Conservation (phyloP, 768 basidiomycete genomes). For the Tylopilus plumbeoviolaceoides region DNA sequence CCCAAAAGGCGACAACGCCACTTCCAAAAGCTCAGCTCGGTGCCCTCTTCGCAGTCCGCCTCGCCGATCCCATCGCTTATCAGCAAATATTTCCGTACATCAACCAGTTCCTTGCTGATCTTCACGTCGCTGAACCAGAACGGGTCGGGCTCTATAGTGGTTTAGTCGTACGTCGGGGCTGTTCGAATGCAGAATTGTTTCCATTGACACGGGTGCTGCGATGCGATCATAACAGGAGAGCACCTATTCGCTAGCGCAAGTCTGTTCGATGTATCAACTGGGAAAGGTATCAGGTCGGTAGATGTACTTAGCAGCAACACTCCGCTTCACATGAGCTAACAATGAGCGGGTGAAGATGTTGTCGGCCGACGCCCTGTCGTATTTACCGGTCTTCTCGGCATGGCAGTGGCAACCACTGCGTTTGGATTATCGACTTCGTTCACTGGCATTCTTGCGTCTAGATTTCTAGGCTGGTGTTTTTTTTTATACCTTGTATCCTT, state of each 20-base stretch:
- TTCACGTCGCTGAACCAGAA: conserved; percentile 53
- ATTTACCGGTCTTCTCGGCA: conserved; percentile 47
- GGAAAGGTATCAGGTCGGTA: conserved; percentile 49
- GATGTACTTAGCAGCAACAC: not conserved
- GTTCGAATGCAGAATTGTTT: not conserved
- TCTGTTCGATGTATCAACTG: conserved; percentile 59
- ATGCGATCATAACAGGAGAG: conserved; percentile 43
- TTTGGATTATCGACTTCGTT: conserved; percentile 59
- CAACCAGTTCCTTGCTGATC: conserved; percentile 55
- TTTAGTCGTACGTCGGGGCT: conserved; percentile 42
- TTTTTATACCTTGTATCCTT: too few relatives aligned
- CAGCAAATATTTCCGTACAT: conserved; percentile 64
- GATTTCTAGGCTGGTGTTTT: conserved; percentile 48
- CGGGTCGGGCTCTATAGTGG: conserved; percentile 68
- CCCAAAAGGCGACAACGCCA: conserved; percentile 16
- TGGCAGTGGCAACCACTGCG: conserved; percentile 45
- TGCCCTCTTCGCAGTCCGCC: conserved; percentile 37
- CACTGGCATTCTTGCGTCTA: conserved; percentile 40
- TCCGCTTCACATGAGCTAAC: not conserved
- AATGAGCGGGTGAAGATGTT: conserved; percentile 35
- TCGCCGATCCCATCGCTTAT: conserved; percentile 60
- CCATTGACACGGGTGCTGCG: not conserved
- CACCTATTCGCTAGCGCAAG: conserved; percentile 55
- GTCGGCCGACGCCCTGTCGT: conserved; percentile 62
- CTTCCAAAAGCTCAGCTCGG: conserved; percentile 45